These are phyloP conservation scores for Veloboletus limbatus DNA, from an alignment of 1,284 basidiomycete species.

Conservation along the genomic window DNA sequence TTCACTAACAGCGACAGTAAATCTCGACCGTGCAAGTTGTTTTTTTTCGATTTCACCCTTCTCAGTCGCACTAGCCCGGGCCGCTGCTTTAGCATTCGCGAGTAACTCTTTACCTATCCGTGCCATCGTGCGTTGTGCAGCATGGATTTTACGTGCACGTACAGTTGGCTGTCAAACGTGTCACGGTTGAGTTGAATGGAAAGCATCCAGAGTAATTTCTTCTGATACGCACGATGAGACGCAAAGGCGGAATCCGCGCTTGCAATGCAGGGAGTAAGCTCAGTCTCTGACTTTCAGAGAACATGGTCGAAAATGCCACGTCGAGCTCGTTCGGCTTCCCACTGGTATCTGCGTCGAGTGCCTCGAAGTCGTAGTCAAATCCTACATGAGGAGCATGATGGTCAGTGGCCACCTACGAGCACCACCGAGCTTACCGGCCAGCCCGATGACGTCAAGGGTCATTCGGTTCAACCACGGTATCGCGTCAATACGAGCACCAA, in stretches of 20 bases:
- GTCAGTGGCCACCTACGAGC: not conserved
- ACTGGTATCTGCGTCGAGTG: constrained; percentile 33
- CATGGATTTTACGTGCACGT: constrained; percentile 9
- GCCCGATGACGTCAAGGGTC: constrained; percentile 68
- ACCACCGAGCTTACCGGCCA: constrained; percentile 44
- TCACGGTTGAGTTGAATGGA: not conserved
- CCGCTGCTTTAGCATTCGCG: constrained; percentile 41
- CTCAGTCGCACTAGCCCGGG: constrained; percentile 24
- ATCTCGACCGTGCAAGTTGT: constrained; percentile 38
- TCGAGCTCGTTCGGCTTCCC: constrained; percentile 45
- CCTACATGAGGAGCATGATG: not conserved
- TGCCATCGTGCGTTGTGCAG: constrained; percentile 26
- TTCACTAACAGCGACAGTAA: constrained; percentile 55
- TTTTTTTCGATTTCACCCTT: constrained; percentile 33
- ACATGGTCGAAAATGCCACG: constrained; percentile 44
- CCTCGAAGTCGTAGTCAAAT: constrained; percentile 44
- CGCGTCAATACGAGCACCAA: constrained; percentile 41
- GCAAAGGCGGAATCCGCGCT: constrained; percentile 39
- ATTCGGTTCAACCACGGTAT: constrained; percentile 53
- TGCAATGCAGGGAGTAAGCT: constrained; percentile 36
- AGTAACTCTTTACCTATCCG: constrained; percentile 48
- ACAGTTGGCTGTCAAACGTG: constrained; percentile 16
- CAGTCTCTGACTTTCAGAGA: constrained; percentile 21
- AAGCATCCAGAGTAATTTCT: not conserved
- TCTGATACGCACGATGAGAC: constrained; percentile 38